These are phyloP conservation scores for Phytopythium chamaehyphon DNA, from an alignment of 352 stramenopile species.

Conservation along the genomic window DNA sequence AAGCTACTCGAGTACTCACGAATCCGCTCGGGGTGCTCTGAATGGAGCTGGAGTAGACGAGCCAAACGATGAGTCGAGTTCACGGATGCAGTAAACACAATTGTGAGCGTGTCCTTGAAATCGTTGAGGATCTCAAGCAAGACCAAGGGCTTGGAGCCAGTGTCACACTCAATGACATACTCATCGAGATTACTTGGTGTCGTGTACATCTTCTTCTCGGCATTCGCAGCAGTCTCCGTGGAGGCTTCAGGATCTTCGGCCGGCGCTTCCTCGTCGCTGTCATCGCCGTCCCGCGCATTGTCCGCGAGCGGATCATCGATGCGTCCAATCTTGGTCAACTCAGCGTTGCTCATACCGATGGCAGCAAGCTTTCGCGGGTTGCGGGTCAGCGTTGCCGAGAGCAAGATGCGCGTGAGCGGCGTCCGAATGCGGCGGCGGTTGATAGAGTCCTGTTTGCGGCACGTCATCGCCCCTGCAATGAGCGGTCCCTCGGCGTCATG, in stretches of 20 bases:
- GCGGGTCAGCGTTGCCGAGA: slow-evolving; percentile 97
- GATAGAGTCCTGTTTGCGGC: slow-evolving; percentile 72
- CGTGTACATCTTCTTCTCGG: slow-evolving; percentile 61
- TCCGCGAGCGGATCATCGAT: slow-evolving; percentile 57
- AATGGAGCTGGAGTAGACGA: slow-evolving; percentile 90
- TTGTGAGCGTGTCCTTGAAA: slow-evolving; percentile 68
- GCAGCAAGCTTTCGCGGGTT: slow-evolving; percentile 96
- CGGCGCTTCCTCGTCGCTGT: slow-evolving; percentile 22
- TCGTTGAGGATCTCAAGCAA: slow-evolving; percentile 91
- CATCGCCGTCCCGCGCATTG: slow-evolving; percentile 54
- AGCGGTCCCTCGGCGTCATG: not conserved
- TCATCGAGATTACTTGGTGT: slow-evolving; percentile 82
- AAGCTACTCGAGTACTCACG: slow-evolving; percentile 81
- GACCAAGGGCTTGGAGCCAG: slow-evolving; percentile 93
- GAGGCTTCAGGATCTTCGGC: slow-evolving; percentile 17
- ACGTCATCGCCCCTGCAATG: slow-evolving; percentile 34
- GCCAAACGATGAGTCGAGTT: slow-evolving; percentile 96
- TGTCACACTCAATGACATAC: slow-evolving; percentile 91
- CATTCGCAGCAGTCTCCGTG: not conserved
- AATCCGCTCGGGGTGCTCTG: slow-evolving; percentile 44
- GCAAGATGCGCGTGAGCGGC: slow-evolving; percentile 93
- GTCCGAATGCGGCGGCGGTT: slow-evolving; percentile 72
- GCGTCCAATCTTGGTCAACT: slow-evolving; percentile 87
- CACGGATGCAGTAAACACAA: slow-evolving; percentile 96
- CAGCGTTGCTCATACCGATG: slow-evolving; percentile 94